phyloP scores from a whole-genome alignment of 345 rosid species.

The Eucalyptus tenuipes region DNA sequence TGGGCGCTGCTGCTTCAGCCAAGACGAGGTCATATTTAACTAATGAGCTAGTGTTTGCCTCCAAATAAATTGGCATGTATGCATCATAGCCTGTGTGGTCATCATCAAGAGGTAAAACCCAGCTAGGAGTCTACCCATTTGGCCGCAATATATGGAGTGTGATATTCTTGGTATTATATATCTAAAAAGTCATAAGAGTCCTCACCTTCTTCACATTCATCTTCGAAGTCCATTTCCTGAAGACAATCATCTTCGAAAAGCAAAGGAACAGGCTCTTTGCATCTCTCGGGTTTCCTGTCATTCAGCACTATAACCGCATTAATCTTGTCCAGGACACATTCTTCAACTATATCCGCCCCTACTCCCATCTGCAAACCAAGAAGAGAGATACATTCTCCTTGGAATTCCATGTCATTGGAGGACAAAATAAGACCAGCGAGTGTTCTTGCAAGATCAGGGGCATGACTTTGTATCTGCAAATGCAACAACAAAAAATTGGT shows the following conservation, averaged over 20 bases:
- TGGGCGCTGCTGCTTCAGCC: neutral
- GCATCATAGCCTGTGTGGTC: neutral
- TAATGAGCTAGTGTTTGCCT: neutral
- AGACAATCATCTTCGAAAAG: slow-evolving; percentile 39
- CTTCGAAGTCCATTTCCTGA: slow-evolving; percentile 20
- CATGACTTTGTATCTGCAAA: slow-evolving; percentile 61
- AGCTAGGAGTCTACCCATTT: neutral
- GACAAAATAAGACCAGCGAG: slow-evolving; percentile 64
- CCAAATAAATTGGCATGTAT: neutral
- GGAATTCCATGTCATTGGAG: slow-evolving; percentile 55
- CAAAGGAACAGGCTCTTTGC: slow-evolving; percentile 38
- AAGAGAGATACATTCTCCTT: slow-evolving; percentile 64
- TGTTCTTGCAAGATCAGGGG: slow-evolving; percentile 84
- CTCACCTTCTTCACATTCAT: slow-evolving; percentile 37
- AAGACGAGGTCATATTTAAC: neutral
- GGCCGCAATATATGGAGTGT: neutral
- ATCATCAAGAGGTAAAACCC: neutral
- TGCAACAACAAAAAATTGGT: neutral
- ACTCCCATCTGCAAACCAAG: slow-evolving; percentile 44
- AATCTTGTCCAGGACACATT: slow-evolving; percentile 55
- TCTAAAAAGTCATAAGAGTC: slow-evolving; percentile 11
- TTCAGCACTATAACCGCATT: slow-evolving; percentile 49
- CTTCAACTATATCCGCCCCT: slow-evolving; percentile 28
- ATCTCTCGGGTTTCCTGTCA: slow-evolving; percentile 46
- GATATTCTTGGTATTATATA: neutral